Percentiles rank a stretch among this genome's conserved stretches.
These are phyloP conservation scores for Pichia membranifaciens DNA, from an alignment of 805 yeast species.

Conservation along the genomic window DNA sequence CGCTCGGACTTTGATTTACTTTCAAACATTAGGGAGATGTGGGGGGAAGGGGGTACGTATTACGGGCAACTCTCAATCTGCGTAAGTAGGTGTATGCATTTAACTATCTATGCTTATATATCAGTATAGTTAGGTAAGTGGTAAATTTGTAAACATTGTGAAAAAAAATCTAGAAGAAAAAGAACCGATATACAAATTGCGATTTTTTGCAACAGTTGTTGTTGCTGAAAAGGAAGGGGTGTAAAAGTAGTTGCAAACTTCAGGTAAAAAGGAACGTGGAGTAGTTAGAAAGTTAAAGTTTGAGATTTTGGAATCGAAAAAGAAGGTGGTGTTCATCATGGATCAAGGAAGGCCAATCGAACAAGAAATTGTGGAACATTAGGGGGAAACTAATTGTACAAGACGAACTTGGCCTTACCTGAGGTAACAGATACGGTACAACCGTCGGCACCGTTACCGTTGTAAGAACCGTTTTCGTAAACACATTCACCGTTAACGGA, in stretches of 20 bases:
- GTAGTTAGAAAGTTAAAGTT: neutral
- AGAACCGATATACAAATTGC: neutral
- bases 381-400: conserved; percentile 18
- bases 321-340: too few relatives aligned
- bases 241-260: neutral
- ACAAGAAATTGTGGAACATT: too few relatives aligned
- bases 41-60: too few relatives aligned
- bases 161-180: conserved; percentile 1
- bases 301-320: too few relatives aligned
- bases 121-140: too few relatives aligned
- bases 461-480: conserved; percentile 38
- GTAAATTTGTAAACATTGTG: neutral
- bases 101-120: too few relatives aligned
- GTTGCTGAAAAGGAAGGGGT: neutral
- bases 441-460: conserved; percentile 64
- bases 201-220: too few relatives aligned
- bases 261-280: neutral
- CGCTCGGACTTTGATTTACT: too few relatives aligned
- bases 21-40: too few relatives aligned
- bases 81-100: too few relatives aligned
- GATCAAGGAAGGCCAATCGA: too few relatives aligned
- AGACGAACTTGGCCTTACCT: conserved; percentile 33
- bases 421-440: conserved; percentile 56
- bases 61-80: too few relatives aligned
- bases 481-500: conserved; percentile 37